Evolutionary conservation across 108 stramenopile genomes (phyloP).

Genomic region (Pseudonitzschia multiseries): DNA sequence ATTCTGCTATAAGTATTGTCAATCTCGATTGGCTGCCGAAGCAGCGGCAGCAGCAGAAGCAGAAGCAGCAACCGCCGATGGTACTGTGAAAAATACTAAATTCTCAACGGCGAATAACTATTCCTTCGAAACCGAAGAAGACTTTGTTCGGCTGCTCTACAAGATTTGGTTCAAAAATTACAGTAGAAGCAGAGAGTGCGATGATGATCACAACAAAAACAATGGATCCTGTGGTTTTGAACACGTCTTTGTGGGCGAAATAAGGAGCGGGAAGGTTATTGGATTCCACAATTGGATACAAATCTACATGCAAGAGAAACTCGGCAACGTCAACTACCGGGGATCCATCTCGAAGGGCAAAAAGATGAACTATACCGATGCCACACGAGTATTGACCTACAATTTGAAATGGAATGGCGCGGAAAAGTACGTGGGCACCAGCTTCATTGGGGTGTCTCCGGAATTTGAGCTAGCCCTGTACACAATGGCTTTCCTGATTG

Average conservation of each 20-base stretch:
- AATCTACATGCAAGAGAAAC: conserved; percentile 84
- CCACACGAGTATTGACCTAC: conserved; percentile 71
- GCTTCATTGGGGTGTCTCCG: conserved; percentile 80
- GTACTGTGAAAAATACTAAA: not conserved
- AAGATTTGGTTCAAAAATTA: conserved; percentile 89
- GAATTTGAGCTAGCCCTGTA: conserved; percentile 93
- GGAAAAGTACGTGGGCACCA: conserved; percentile 80
- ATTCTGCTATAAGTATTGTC: conserved; percentile 80
- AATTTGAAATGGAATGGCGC: conserved; percentile 87
- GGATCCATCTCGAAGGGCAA: conserved; percentile 59
- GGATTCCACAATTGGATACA: conserved; percentile 95
- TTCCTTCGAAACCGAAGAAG: conserved; percentile 28
- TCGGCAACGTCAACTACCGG: conserved; percentile 80
- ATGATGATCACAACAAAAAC: conserved; percentile 37
- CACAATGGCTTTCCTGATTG: conserved; percentile 74
- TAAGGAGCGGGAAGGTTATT: conserved; percentile 60
- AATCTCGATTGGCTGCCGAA: conserved; percentile 42
- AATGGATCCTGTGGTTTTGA: conserved; percentile 80
- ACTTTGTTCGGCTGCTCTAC: conserved; percentile 64
- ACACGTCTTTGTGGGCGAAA: conserved; percentile 93
- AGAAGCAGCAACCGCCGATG: not conserved
- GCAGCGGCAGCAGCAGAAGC: conserved; percentile 34
- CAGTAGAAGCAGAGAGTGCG: conserved; percentile 50
- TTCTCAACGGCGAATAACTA: not conserved
- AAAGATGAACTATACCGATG: conserved; percentile 52